These are phyloP conservation scores for Lachnellula cervina DNA, from an alignment of 2,329 filamentous ascomycete genomes.

Conservation along the genomic window DNA sequence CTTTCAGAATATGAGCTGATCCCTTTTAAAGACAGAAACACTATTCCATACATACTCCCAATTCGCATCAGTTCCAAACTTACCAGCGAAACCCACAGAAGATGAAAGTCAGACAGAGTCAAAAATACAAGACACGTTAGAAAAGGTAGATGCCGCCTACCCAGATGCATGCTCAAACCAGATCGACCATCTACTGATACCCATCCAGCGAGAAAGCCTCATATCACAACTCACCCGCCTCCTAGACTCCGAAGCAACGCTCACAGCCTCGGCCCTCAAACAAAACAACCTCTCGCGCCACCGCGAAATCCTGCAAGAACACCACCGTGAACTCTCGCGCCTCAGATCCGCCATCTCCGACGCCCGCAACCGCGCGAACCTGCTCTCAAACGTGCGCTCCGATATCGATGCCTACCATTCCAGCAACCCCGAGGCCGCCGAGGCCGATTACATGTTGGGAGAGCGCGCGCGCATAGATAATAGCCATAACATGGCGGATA, in stretches of 20 bases:
- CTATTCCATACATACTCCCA: slow-evolving; percentile 85
- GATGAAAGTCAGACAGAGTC: slow-evolving; percentile 77
- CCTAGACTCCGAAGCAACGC: slow-evolving; percentile 84
- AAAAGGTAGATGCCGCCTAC: slow-evolving; percentile 53
- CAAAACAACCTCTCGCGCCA: slow-evolving; percentile 92
- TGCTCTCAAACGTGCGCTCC: slow-evolving; percentile 82
- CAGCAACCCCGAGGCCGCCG: slow-evolving; percentile 73
- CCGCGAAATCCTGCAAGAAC: slow-evolving; percentile 81
- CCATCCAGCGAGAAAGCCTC: slow-evolving; percentile 69
- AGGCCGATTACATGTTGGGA: slow-evolving; percentile 95
- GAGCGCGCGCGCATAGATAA: slow-evolving; percentile 83
- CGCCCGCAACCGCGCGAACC: slow-evolving; percentile 80
- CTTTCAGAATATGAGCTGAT: slow-evolving; percentile 11
- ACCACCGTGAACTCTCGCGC: slow-evolving; percentile 75
- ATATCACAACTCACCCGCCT: slow-evolving; percentile 80
- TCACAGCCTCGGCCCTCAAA: slow-evolving; percentile 89
- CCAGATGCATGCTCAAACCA: not conserved
- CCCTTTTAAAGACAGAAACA: slow-evolving; percentile 65
- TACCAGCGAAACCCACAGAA: slow-evolving; percentile 76
- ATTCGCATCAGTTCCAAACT: slow-evolving; percentile 73
- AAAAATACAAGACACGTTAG: slow-evolving; percentile 78
- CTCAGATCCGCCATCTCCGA: slow-evolving; percentile 69
- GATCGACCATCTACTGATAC: slow-evolving; percentile 6
- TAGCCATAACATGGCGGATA: slow-evolving; percentile 84
- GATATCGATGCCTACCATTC: slow-evolving; percentile 88